Conservation (phyloP, 139 green algal species). For the Raphidocelis subcapitata region DNA sequence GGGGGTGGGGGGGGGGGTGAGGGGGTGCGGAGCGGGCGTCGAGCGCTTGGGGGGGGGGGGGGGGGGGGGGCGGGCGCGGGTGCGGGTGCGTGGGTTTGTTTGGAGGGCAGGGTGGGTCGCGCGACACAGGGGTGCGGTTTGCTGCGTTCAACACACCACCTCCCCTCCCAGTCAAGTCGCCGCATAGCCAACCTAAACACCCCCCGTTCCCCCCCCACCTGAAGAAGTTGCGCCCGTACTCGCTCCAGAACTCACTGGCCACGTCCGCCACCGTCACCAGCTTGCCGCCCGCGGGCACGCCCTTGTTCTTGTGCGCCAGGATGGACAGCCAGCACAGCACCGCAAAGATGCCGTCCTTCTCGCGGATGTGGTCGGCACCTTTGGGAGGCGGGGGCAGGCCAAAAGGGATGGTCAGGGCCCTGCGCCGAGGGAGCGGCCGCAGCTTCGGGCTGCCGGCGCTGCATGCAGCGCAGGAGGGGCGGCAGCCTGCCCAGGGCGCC, state of each 20-base stretch:
- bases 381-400: too few species aligned
- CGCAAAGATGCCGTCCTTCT: slow-evolving; percentile 99
- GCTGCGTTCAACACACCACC: too few species aligned
- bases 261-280: slow-evolving; percentile 91
- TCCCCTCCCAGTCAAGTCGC: too few species aligned
- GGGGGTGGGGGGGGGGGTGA: background rate
- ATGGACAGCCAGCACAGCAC: slow-evolving; percentile 92
- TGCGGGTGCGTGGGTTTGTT: too few species aligned
- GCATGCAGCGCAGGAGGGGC: background rate
- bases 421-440: too few species aligned
- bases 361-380: slow-evolving; percentile 89
- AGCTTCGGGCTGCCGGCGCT: too few species aligned
- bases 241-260: slow-evolving; percentile 92
- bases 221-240: slow-evolving; percentile 98
- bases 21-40: background rate
- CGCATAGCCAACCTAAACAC: too few species aligned
- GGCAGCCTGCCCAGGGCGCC: too few species aligned
- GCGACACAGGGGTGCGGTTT: too few species aligned
- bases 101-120: too few species aligned
- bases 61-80: too few species aligned
- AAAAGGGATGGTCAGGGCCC: too few species aligned
- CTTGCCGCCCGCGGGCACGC: slow-evolving; percentile 63
- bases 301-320: slow-evolving; percentile 93
- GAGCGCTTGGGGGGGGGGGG: background rate
- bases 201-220: slow-evolving; percentile 39